These are phyloP conservation scores for Colletotrichum trifolii DNA, from an alignment of 2,329 filamentous ascomycete genomes.

Conservation along the genomic window DNA sequence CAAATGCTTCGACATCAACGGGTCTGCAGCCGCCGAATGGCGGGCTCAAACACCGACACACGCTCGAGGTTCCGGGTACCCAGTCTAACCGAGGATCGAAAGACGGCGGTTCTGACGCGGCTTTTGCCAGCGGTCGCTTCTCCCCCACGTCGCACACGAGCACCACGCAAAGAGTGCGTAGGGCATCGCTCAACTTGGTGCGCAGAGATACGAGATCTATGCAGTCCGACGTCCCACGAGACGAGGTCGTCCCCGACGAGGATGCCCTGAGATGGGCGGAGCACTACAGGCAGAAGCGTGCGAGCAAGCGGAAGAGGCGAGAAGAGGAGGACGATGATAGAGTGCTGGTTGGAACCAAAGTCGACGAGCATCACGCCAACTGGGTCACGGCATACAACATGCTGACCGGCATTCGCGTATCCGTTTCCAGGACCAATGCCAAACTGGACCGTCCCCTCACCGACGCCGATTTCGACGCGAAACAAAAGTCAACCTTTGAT, in stretches of 20 bases:
- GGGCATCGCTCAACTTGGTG: conserved; percentile 85
- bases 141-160: conserved; percentile 80
- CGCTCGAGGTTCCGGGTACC: conserved; percentile 83
- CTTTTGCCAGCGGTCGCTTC: conserved; percentile 81
- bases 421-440: conserved; percentile 94
- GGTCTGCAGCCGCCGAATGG: conserved; percentile 64
- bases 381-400: conserved; percentile 99
- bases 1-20: conserved; percentile 57
- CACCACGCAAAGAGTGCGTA: conserved; percentile 64
- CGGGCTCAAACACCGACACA: conserved; percentile 83
- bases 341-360: conserved; percentile 95
- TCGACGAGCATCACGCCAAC: conserved; percentile 96
- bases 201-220: conserved; percentile 86
- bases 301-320: conserved; percentile 83
- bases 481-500: conserved; percentile 98
- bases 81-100: conserved; percentile 75
- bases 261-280: conserved; percentile 94
- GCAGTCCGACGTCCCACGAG: conserved; percentile 83
- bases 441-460: conserved; percentile 93
- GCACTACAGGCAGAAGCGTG: conserved; percentile 89
- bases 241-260: conserved; percentile 88
- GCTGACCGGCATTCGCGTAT: conserved; percentile 98
- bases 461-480: conserved; percentile 90
- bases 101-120: conserved; percentile 72
- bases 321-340: conserved; percentile 94